Base-by-base conservation (phyloP, 2,329 filamentous ascomycete species). In the Trichophyton simii region DNA sequence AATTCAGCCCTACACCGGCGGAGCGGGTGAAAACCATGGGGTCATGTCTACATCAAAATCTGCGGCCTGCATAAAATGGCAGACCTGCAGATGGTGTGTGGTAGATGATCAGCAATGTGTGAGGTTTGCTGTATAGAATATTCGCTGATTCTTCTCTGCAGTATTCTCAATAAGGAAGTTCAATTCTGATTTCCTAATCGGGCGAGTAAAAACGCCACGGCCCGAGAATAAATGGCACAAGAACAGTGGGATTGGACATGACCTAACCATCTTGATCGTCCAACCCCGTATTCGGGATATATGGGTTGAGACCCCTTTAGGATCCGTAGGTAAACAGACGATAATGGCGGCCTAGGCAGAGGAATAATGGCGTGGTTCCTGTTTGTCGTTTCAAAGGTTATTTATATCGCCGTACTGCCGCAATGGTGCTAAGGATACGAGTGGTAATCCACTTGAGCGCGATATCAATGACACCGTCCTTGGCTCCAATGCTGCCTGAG, bases 401-500 rank as follows among this genome's bases (percentile, higher is more conserved):
- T 36, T 55, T 55, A 36, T 38, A 36, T 36, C 52, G 28, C 13
- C 18, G 6, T 55, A n/a, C 6, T 36, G 28, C 9, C 3, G n/a
- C n/a, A 25, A n/a, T 55, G 6, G 34, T 4, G 52, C 28, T 13
- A 34, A 34, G 9, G 22, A 31, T n/a, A 20, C 5, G 22, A 11
- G 48, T n/a, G 22, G 48, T 13, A 28, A 28, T 11, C 5, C 9
- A 20, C 13, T 54, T 34, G 28, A n/a, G 2, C 11, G 34, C n/a
- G 25, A 36, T 25, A 42, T 44, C 36, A 44, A 25, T 18, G 34
- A n/a, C 36, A 8, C 31, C 20, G 57, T 42, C 58, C 57, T 9
- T 57, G 59, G 28, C 15, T 34, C 59, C 59, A 63, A 18, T 48
- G 57, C 48, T 57, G 63, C 50, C n/a, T 46, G 20, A 57, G 36